Base-by-base conservation (phyloP, 2,329 filamentous ascomycete species). In the Dothideomycetes sp. region DNA sequence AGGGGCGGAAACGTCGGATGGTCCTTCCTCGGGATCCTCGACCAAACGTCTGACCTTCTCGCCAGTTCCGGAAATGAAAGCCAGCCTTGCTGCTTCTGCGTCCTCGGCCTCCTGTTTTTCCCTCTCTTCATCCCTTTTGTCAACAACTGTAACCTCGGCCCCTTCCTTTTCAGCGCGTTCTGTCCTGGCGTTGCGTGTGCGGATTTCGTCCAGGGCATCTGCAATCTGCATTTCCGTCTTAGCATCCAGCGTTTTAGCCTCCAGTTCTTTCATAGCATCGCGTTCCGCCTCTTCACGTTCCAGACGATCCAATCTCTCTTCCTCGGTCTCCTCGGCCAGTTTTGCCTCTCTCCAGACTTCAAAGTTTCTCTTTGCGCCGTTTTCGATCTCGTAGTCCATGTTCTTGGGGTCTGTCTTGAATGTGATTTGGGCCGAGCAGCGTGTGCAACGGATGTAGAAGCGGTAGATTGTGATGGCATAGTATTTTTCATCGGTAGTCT, bases 181-280 rank as follows among this genome's bases (percentile, higher is more conserved):
- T 35, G 91, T 78, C 48, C 87, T 72, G 6, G 91, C 91, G 64
- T 98, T 98, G 49, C 89, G 70, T 38, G 84, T 89, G 42, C 89
- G 73, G 43, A 98, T 95, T 64, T 95, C 88, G 61, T 98, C 91
- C 41, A 98, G 66, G 6, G 88, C 89, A 67, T 98, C 91, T 2
- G 91, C 91, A 31, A 95, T 85, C 13, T 84, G 85, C 88, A 98
- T 98, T 63, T 98, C 91, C 28, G 82, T 74, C 67, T 91, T 88
- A 1, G 88, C 88, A 60, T 98, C 91, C 16, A 83, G 67, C 41
- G 89, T 94, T 67, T 96, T 96, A 48, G 83, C 81, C 65, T 98
- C 91, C 33, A 98, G 65, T 58, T 95, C 88, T 43, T 83, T 83
- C 93, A 98, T 98, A 16, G 86, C 85, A 60, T 95, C 88, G 49